Conservation (phyloP, 768 basidiomycete species). For the Phanerochaete carnosa region DNA sequence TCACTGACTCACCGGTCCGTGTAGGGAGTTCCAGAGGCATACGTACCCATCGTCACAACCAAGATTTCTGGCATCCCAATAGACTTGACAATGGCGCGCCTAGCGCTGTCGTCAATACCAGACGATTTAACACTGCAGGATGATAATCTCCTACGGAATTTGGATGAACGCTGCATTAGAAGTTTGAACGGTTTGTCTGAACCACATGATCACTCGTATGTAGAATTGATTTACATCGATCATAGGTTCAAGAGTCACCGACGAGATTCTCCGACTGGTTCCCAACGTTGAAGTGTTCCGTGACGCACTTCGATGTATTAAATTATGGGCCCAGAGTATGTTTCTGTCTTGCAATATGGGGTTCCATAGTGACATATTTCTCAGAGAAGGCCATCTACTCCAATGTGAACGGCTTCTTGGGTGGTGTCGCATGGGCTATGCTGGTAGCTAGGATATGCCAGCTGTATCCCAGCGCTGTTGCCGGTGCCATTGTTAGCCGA, state of each 20-base stretch:
- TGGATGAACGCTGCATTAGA: constrained; percentile 93
- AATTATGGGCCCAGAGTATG: constrained; percentile 95
- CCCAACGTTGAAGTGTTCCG: constrained; percentile 94
- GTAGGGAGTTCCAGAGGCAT: constrained; percentile 95
- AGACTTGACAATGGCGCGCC: constrained; percentile 90
- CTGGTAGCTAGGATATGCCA: constrained; percentile 99
- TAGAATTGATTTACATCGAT: not conserved
- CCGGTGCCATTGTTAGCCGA: constrained; percentile 93
- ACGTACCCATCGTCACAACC: constrained; percentile 91
- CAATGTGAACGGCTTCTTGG: constrained; percentile 96
- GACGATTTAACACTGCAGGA: constrained; percentile 89
- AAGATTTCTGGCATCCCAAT: constrained; percentile 91
- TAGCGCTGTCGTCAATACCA: constrained; percentile 83
- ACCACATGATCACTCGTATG: not conserved
- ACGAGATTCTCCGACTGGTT: constrained; percentile 92
- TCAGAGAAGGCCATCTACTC: constrained; percentile 95
- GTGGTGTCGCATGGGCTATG: constrained; percentile 98
- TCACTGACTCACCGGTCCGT: constrained; percentile 4
- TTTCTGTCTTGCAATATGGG: constrained; percentile 13
- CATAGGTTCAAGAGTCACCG: constrained; percentile 90
- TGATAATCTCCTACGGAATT: constrained; percentile 85
- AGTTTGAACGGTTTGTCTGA: constrained; percentile 76
- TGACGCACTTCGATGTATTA: constrained; percentile 92
- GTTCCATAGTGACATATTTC: not conserved
- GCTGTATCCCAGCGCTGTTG: constrained; percentile 91